Conservation (phyloP, 495 filamentous ascomycete genomes). For the Penicillium atrosanguineum region DNA sequence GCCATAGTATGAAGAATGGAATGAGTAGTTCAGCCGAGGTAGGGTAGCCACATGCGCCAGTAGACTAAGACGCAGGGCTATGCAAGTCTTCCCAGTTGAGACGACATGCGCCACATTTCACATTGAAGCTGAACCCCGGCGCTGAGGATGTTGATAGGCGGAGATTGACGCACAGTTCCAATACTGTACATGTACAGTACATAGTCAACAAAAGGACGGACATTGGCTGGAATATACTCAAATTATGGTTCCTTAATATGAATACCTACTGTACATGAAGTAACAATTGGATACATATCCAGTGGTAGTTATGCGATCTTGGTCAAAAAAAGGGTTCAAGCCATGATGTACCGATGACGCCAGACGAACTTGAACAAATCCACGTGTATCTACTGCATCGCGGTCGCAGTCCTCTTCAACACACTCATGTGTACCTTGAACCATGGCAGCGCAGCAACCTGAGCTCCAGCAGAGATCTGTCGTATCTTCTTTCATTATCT, state of each 20-base stretch:
- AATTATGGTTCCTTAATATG: too few species aligned
- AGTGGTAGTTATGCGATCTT: too few species aligned
- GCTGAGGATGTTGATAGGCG: neutral
- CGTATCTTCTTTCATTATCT: slow-evolving; percentile 58
- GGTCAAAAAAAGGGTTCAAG: too few species aligned
- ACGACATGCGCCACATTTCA: neutral
- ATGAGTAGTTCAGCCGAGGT: neutral
- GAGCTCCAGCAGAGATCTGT: slow-evolving; percentile 42
- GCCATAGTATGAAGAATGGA: neutral
- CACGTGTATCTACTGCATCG: too few species aligned
- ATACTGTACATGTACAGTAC: too few species aligned
- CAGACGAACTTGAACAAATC: too few species aligned
- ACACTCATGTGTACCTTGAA: neutral
- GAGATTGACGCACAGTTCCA: slow-evolving; percentile 5
- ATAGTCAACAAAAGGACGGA: too few species aligned
- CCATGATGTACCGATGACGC: too few species aligned
- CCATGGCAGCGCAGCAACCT: neutral
- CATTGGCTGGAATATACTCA: too few species aligned
- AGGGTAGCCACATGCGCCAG: neutral
- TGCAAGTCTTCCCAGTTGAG: neutral
- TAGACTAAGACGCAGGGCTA: neutral
- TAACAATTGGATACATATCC: too few species aligned
- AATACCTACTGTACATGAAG: too few species aligned
- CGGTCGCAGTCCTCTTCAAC: neutral
- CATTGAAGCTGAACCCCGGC: neutral